Conservation (phyloP, 495 filamentous ascomycete genomes). For the Neurospora intermedia region DNA sequence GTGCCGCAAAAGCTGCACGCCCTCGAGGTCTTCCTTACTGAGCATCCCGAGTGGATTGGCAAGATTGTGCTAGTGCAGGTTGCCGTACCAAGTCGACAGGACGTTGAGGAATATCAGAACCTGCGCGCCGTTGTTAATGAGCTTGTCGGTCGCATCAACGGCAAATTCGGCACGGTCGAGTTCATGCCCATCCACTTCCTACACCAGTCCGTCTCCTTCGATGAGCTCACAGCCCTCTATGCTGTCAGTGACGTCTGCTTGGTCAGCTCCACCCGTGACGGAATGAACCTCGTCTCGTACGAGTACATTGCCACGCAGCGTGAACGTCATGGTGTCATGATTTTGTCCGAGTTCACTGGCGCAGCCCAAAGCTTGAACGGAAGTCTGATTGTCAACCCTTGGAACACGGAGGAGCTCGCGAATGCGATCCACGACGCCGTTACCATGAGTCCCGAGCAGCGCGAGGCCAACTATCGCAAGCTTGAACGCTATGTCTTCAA, state of each 20-base stretch:
- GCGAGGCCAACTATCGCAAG: constrained; percentile 70
- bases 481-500: constrained; percentile 76
- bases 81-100: constrained; percentile 79
- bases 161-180: constrained; percentile 84
- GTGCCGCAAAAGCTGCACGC: constrained; percentile 91
- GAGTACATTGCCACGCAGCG: constrained; percentile 90
- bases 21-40: constrained; percentile 79
- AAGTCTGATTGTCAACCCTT: constrained; percentile 80
- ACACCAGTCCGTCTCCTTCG: constrained; percentile 79
- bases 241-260: constrained; percentile 83
- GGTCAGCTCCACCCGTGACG: constrained; percentile 83
- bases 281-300: constrained; percentile 95
- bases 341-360: constrained; percentile 86
- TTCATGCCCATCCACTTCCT: constrained; percentile 92
- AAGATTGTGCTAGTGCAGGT: constrained; percentile 91
- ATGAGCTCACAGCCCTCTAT: constrained; percentile 87
- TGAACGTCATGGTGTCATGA: constrained; percentile 75
- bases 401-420: constrained; percentile 81
- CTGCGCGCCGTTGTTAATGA: constrained; percentile 82
- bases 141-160: constrained; percentile 84
- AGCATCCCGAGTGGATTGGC: constrained; percentile 84
- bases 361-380: constrained; percentile 82
- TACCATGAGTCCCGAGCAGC: constrained; percentile 75
- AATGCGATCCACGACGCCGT: constrained; percentile 76
- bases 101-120: constrained; percentile 95